Conservation (phyloP, 306 rosid genomes). For the Biancaea sappan region DNA sequence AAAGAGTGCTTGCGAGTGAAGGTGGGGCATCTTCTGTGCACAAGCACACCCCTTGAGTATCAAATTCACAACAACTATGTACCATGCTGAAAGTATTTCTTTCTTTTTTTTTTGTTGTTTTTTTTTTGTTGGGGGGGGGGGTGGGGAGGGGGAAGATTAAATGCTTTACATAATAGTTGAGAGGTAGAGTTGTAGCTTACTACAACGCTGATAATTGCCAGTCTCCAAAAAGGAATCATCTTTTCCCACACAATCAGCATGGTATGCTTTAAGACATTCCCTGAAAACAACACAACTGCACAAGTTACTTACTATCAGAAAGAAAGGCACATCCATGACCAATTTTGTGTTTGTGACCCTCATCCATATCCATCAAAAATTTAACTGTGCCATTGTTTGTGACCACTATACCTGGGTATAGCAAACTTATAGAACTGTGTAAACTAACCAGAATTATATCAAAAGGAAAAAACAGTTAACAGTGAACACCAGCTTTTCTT, state of each 20-base stretch:
- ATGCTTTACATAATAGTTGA: constrained; percentile 19
- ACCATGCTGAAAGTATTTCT: not conserved
- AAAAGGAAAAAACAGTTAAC: not conserved
- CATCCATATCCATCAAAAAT: constrained; percentile 20
- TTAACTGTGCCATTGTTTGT: constrained; percentile 4
- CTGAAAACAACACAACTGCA: constrained; percentile 56
- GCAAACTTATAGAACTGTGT: constrained; percentile 1
- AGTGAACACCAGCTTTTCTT: constrained; percentile 13
- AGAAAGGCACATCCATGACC: constrained; percentile 17
- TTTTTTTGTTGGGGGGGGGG: too few species aligned
- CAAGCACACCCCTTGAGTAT: constrained; percentile 1
- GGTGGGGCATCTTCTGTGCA: not conserved
- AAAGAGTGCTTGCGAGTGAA: constrained; percentile 4
- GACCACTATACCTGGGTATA: not conserved
- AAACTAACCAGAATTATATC: not conserved
- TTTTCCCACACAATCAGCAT: constrained; percentile 52
- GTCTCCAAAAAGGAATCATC: constrained; percentile 51
- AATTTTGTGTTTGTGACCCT: not conserved
- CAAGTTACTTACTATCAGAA: constrained; percentile 12
- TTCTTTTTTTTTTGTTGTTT: too few species aligned
- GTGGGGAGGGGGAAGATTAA: too few species aligned
- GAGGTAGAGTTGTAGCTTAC: constrained; percentile 55
- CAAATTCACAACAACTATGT: constrained; percentile 19
- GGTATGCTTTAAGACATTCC: constrained; percentile 74
- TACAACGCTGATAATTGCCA: constrained; percentile 47